Base-by-base conservation (phyloP, 2,329 filamentous ascomycete species). In the Trichoderma semiorbis region DNA sequence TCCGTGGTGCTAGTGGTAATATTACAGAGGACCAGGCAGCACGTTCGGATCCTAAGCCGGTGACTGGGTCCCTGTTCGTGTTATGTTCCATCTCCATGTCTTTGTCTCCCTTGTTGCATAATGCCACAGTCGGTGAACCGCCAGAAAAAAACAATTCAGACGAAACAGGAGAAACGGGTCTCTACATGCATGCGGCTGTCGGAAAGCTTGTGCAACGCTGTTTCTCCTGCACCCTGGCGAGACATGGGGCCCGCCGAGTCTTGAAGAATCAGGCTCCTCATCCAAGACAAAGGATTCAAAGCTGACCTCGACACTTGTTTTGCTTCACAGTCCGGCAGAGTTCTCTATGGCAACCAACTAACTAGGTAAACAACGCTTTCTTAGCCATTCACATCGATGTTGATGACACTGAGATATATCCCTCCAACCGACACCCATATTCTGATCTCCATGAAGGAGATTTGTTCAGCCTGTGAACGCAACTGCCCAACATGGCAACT, bases 151-250 rank as follows among this genome's bases (percentile, higher is more conserved):
- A 61, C 14, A 69, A 62, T 69, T 69, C 67, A 62, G 57, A 69
- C 67, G 67, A 69, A 69, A 69, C 67, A 69, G 67, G 67, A 53
- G 67, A 62, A 69, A 69, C 39, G 67, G 67, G 67, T 50, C 55
- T 53, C 39, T 18, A 57, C 50, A 67, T 53, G 67, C 57, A 67
- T 57, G 64, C 50, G 47, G 47, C 6, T 24, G n/a, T 53, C 47
- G n/a, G 57, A 69, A 69, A 50, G 55, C 66, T 50, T 62, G 21
- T 53, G 26, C 57, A 3, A 21, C 28, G 3, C 18, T 47, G 28
- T 47, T 32, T 61, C 60, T 36, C 2, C 43, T 50, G 43, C 43
- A 50, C 39, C 39, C 16, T 62, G 21, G 67, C 39, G 43, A 69
- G 67, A 62, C 67, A 62, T 62, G 55, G 55, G 10, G 10, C 34